Conservation (phyloP, 805 yeast species). For the Scheffersomyces stipitis region DNA sequence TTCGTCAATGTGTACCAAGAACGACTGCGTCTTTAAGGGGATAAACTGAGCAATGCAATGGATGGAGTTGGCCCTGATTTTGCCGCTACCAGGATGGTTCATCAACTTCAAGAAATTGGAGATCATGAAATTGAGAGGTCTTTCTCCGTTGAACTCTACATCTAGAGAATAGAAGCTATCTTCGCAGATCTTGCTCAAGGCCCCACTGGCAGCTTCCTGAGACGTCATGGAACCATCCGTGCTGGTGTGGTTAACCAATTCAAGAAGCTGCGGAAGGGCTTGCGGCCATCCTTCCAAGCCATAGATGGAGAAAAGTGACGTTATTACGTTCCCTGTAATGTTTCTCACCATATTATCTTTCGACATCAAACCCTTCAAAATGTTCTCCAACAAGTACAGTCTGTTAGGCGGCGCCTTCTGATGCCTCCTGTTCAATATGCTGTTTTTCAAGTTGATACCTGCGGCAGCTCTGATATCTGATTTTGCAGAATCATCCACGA, state of each 20-base stretch:
- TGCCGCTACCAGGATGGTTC: constrained; percentile 34
- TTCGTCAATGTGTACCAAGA: constrained; percentile 63
- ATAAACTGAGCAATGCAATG: constrained; percentile 77
- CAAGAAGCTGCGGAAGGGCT: constrained; percentile 65
- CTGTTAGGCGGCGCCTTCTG: constrained; percentile 18
- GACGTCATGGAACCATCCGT: constrained; percentile 18
- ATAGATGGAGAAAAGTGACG: constrained; percentile 68
- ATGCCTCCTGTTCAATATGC: constrained; percentile 44
- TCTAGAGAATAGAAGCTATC: constrained; percentile 73
- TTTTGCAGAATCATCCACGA: constrained; percentile 47
- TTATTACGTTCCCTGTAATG: constrained; percentile 87
- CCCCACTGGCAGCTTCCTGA: constrained; percentile 77
- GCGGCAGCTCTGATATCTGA: constrained; percentile 79
- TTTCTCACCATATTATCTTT: constrained; percentile 66
- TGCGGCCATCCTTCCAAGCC: constrained; percentile 77
- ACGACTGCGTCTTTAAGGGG: constrained; percentile 63
- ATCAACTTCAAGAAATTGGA: constrained; percentile 61
- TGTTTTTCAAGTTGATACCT: constrained; percentile 81
- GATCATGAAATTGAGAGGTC: constrained; percentile 68
- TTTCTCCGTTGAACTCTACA: constrained; percentile 58
- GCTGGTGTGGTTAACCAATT: constrained; percentile 46
- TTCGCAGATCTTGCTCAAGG: constrained; percentile 86
- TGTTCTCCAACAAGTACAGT: constrained; percentile 40
- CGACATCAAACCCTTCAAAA: constrained; percentile 57
- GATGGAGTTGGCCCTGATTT: constrained; percentile 61